phyloP scores from a whole-genome alignment of 148 eudicot genomes.

The Spergularia bocconei region DNA sequence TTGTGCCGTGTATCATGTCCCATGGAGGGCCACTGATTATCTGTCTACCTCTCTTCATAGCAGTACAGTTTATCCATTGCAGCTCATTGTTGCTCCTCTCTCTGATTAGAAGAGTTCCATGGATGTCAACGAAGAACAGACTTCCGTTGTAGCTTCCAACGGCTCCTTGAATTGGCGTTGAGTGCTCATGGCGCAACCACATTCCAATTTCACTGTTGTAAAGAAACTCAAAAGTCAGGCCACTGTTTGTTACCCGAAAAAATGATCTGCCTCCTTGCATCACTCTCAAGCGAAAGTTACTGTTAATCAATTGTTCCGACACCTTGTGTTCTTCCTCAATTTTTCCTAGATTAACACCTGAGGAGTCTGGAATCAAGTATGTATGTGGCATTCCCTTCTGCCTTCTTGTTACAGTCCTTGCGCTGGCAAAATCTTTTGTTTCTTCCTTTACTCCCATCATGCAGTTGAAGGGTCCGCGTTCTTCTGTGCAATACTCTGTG shows the following conservation, averaged over 20 bases:
- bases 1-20: constrained; percentile 45
- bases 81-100: constrained; percentile 52
- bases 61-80: constrained; percentile 74
- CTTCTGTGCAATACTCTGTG: constrained; percentile 73
- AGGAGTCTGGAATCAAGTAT: constrained; percentile 42
- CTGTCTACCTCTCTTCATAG: constrained; percentile 64
- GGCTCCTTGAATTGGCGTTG: constrained; percentile 50
- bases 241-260: constrained; percentile 49
- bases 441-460: constrained; percentile 63
- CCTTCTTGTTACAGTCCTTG: constrained; percentile 44
- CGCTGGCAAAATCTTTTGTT: constrained; percentile 25
- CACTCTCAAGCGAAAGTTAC: constrained; percentile 47
- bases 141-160: constrained; percentile 78
- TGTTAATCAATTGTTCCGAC: constrained; percentile 35
- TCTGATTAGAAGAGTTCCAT: constrained; percentile 59
- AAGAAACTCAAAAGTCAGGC: constrained; percentile 56
- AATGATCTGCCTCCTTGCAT: constrained; percentile 68
- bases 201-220: constrained; percentile 57
- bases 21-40: constrained; percentile 72
- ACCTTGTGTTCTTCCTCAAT: constrained; percentile 24
- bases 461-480: constrained; percentile 72
- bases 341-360: constrained; percentile 14
- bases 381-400: constrained; percentile 41
- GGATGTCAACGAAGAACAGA: constrained; percentile 59
- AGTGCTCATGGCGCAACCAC: constrained; percentile 71